Evolutionary conservation across 805 yeast species (phyloP), one percentile per base, ranked within the genome.

Genomic region (Starmera amethionina): DNA sequence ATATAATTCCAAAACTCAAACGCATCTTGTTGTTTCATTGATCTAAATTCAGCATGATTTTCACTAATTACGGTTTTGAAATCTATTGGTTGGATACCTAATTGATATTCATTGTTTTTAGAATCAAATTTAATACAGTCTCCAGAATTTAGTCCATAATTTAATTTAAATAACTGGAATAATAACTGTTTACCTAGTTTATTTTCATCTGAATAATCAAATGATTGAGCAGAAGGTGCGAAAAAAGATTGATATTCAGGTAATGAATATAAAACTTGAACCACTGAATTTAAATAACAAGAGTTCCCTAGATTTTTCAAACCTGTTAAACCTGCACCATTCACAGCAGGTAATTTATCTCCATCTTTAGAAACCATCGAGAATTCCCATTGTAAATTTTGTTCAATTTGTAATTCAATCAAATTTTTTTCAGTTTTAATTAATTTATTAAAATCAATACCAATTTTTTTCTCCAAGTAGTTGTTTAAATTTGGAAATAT

Each of bases 21-120:
- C 0, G 97, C 93, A 64, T 93, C 99, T 59, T 93, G 98, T 56
- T 93, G 99, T 49, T 79, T 76, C 70, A 80, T 84, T 0, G 95
- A 79, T 35, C 79, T 69, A 51, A 93, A 93, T 53, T 93, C 98
- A 14, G 68, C 68, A 58, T 93, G 94, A 31, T 76, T 75, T 38
- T 72, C 72, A 4, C 96, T 96, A 39, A 93, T 67, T 22, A 87
- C 63, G 8, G 75, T 65, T 57, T 90, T 90, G 60, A 93, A 79
- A 37, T 82, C 70, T 1, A 75, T 65, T 0, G 96, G 96, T 39
- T 76, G 73, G 15, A 93, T 70, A 5, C 97, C 97, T 33, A 65
- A 54, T 54, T 86, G 93, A 56, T 79, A 85, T 2, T 59, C 56
- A 7, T 47, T 52, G 3, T 39, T 46, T 45, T 72, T 73, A 2